Base-by-base conservation (phyloP, 176 grass and related monocot genomes). In the Carex myosuroides region DNA sequence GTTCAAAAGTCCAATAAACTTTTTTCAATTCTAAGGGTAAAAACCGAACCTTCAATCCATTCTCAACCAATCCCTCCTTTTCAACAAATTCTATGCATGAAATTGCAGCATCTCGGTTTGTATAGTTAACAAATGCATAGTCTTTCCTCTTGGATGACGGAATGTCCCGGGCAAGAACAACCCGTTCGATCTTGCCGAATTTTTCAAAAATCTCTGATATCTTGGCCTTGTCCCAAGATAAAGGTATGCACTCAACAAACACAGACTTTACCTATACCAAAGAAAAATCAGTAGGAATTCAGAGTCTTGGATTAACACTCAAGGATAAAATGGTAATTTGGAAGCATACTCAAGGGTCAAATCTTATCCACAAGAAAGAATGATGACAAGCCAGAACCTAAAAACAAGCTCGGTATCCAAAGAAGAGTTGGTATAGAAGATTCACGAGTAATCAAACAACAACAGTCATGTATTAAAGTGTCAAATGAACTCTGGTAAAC, bases 51-150 rank as follows among this genome's bases (percentile, higher is more conserved):
- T 91, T 91, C 37, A 87, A 95, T 85, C 58, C 88, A 81, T 90
- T 85, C 54, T 89, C 86, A 61, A 63, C 70, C 62, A 90, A 72
- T 18, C 81, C 83, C 60, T 88, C 83, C 72, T 85, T 87, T 9
- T 88, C 83, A 84, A 92, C 90, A 37, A 86, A 87, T 89, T 91
- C 83, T 60, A 92, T 68, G 84, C 90, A 95, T 58, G 82, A 87
- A 66, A 89, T 29, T 85, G 93, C 93, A 86, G 87, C 89, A 83
- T 92, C 93, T 74, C 81, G 87, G 84, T 74, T 89, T 41, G 75
- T 83, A 79, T 86, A 95, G 80, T 95, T 73, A 84, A 91, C 86
- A 79, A 90, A 95, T 52, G 88, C 88, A 92, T 87, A 88, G 39
- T 87, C 90, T 72, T 73, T 92, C 77, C 91, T 91, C 84, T 90